These are phyloP conservation scores for Chlorella sp. DNA, from an alignment of 139 green algal genomes.

Conservation along the genomic window DNA sequence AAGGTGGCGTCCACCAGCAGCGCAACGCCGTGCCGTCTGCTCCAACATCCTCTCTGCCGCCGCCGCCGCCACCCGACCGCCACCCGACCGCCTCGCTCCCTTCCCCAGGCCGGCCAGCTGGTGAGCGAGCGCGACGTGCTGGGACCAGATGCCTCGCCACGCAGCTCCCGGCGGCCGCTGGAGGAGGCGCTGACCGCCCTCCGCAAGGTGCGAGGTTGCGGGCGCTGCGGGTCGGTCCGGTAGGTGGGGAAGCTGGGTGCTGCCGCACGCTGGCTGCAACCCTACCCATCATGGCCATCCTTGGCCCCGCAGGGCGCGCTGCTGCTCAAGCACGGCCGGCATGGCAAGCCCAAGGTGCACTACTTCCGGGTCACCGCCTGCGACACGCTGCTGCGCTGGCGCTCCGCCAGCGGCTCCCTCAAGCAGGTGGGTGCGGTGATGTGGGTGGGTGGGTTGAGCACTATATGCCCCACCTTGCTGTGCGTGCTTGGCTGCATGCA, in stretches of 20 bases:
- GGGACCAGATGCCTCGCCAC: background rate
- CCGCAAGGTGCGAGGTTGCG: conserved; percentile 51
- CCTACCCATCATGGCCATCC: background rate
- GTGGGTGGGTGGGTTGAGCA: no score
- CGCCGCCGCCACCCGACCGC: background rate
- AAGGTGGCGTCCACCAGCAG: no score
- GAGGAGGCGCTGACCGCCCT: conserved; percentile 66
- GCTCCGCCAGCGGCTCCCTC: conserved; percentile 40
- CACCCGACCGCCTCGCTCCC: background rate
- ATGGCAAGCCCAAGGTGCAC: conserved; percentile 80
- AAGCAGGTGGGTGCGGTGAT: conserved; percentile 15
- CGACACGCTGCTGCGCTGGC: conserved; percentile 74
- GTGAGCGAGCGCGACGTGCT: conserved; percentile 25
- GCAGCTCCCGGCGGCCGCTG: conserved; percentile 30
- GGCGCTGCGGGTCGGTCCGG: no score
- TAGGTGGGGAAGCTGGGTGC: background rate
- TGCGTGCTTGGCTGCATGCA: background rate
- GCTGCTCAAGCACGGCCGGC: conserved; percentile 83
- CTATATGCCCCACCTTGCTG: no score
- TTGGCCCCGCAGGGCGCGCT: conserved; percentile 61
- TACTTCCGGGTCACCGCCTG: conserved; percentile 72
- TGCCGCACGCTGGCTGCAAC: background rate
- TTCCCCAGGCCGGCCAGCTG: conserved; percentile 25
- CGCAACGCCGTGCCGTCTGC: background rate
- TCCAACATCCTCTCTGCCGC: background rate